phyloP scores from a whole-genome alignment of 2,329 filamentous ascomycete species.

The Cylindrodendrum hubeiense region DNA sequence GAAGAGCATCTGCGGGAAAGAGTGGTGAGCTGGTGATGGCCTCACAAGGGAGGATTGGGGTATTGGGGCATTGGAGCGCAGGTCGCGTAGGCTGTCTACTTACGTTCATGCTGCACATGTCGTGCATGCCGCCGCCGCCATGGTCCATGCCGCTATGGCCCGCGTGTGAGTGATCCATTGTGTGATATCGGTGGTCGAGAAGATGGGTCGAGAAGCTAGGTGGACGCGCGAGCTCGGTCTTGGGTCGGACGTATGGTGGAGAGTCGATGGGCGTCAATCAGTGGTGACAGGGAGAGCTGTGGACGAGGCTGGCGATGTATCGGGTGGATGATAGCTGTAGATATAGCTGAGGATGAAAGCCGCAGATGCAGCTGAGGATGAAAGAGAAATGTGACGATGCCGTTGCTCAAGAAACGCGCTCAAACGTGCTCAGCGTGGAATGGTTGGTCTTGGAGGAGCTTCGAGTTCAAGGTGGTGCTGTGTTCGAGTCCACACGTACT shows the following conservation, averaged over 20 bases:
- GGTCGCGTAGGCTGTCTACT: conserved; percentile 45
- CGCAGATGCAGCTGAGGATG: not conserved
- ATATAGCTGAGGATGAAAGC: not conserved
- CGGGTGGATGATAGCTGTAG: not conserved
- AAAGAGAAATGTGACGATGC: conserved; percentile 1
- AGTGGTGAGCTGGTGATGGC: conserved; percentile 14
- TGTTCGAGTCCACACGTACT: not conserved
- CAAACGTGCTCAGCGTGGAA: conserved; percentile 53
- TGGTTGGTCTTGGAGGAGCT: conserved; percentile 12
- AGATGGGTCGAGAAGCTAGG: not conserved
- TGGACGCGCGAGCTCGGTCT: not conserved
- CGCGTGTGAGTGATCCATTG: conserved; percentile 61
- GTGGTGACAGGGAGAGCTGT: not conserved
- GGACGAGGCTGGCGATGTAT: not conserved
- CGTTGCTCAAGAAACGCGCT: conserved; percentile 50
- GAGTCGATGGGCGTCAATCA: not conserved
- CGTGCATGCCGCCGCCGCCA: conserved; percentile 69
- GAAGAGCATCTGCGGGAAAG: conserved; percentile 86
- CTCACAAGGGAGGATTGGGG: not conserved
- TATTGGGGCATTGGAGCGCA: no score
- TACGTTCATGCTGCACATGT: conserved; percentile 93
- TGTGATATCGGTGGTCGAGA: not conserved
- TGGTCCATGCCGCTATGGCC: conserved; percentile 65
- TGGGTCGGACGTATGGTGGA: not conserved
- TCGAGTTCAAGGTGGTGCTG: conserved; percentile 1